Evolutionary conservation across 2,329 filamentous ascomycete species (phyloP).

Genomic region (Zalaria sp.): DNA sequence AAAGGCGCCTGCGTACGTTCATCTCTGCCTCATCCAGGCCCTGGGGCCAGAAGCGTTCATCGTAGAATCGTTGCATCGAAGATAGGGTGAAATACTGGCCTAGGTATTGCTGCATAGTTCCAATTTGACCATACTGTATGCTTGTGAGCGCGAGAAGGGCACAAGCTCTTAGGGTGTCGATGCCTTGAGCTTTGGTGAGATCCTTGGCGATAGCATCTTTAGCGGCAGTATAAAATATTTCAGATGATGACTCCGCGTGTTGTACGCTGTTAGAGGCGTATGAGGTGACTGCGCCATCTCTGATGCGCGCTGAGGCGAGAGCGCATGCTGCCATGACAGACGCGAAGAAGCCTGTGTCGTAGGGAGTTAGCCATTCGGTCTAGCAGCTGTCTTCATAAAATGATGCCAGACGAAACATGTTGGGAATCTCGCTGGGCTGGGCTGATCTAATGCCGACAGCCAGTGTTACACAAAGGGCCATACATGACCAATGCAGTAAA

Average conservation of each 20-base stretch:
- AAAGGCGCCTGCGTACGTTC: constrained; percentile 35
- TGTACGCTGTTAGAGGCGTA: constrained; percentile 16
- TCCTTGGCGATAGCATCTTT: constrained; percentile 25
- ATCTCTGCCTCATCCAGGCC: constrained; percentile 29
- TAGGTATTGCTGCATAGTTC: constrained; percentile 36
- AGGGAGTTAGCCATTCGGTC: too few species aligned
- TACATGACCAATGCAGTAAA: too few species aligned
- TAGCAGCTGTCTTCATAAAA: too few species aligned
- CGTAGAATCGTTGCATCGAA: constrained; percentile 36
- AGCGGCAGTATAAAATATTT: constrained; percentile 31
- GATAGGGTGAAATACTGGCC: constrained; percentile 37
- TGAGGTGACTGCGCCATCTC: constrained; percentile 34
- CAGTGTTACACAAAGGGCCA: too few species aligned
- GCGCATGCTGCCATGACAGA: constrained; percentile 39
- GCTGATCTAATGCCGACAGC: too few species aligned
- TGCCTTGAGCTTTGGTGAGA: constrained; percentile 17
- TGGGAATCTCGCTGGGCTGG: too few species aligned
- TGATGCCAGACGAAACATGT: too few species aligned
- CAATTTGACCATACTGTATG: constrained; percentile 37
- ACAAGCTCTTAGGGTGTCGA: constrained; percentile 31
- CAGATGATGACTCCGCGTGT: constrained; percentile 22
- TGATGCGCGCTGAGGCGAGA: constrained; percentile 32
- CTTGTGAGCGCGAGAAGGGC: constrained; percentile 35
- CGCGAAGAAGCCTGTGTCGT: constrained; percentile 25
- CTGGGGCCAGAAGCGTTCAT: constrained; percentile 39